A percentile compares a stretch with the other conserved stretches of the same genome.
These are phyloP conservation scores for Phytophthora pseudosyringae DNA, from an alignment of 352 stramenopile species.

Conservation along the genomic window DNA sequence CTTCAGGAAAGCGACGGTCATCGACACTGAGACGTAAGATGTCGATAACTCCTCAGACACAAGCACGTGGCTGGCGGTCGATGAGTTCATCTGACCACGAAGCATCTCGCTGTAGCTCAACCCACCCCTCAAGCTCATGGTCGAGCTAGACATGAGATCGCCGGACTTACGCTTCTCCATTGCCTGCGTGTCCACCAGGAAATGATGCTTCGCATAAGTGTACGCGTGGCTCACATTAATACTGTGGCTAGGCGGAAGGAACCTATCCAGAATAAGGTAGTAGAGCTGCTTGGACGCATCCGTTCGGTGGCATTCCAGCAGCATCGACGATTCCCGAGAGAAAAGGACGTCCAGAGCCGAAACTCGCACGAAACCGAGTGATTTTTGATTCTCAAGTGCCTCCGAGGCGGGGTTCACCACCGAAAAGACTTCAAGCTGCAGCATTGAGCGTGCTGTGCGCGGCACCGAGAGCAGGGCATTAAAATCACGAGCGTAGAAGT, in stretches of 20 bases:
- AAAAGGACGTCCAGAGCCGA: slow-evolving; percentile 77
- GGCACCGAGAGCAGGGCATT: slow-evolving; percentile 75
- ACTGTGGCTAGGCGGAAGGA: slow-evolving; percentile 60
- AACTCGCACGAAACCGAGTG: slow-evolving; percentile 78
- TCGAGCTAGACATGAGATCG: slow-evolving; percentile 43
- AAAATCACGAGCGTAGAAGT: slow-evolving; percentile 85
- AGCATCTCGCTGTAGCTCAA: slow-evolving; percentile 72
- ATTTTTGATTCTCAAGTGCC: slow-evolving; percentile 60
- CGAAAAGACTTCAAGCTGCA: slow-evolving; percentile 85
- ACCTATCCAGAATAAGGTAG: slow-evolving; percentile 82
- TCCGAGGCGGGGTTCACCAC: slow-evolving; percentile 68
- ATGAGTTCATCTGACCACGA: slow-evolving; percentile 55
- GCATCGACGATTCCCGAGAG: slow-evolving; percentile 74
- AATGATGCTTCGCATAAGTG: slow-evolving; percentile 83
- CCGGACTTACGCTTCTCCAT: slow-evolving; percentile 57
- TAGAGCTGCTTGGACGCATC: slow-evolving; percentile 59
- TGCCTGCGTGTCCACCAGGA: slow-evolving; percentile 71
- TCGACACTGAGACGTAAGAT: slow-evolving; percentile 84
- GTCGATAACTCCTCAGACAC: slow-evolving; percentile 84
- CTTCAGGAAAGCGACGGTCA: slow-evolving; percentile 81
- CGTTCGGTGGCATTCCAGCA: slow-evolving; percentile 66
- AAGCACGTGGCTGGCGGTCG: slow-evolving; percentile 71
- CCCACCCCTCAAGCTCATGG: slow-evolving; percentile 36
- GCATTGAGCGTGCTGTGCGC: slow-evolving; percentile 59
- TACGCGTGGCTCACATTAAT: slow-evolving; percentile 80